Percentiles rank a stretch among this genome's conserved stretches.
phyloP scores from a whole-genome alignment of 768 basidiomycete species.

The Melanogaster broomeanus region DNA sequence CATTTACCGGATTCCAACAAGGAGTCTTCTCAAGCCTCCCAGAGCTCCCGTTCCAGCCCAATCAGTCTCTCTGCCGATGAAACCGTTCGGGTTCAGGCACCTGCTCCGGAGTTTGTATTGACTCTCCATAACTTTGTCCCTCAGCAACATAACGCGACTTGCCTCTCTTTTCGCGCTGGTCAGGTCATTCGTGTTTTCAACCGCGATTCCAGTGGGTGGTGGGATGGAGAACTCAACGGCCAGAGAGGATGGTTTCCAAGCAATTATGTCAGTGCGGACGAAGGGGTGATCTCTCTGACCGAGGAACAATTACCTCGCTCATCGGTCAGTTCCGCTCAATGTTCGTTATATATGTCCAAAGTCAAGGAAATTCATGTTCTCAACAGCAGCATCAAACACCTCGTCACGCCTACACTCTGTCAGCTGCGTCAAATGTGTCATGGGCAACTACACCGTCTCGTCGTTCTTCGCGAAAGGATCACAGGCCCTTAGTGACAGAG shows the following conservation, averaged over 20 bases:
- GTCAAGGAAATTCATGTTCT: slow-evolving; percentile 5
- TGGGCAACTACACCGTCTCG: slow-evolving; percentile 51
- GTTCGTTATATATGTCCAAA: neutral
- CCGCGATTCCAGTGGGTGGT: slow-evolving; percentile 90
- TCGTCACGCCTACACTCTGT: slow-evolving; percentile 53
- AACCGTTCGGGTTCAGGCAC: slow-evolving; percentile 41
- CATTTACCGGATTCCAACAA: slow-evolving; percentile 36
- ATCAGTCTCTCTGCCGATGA: slow-evolving; percentile 48
- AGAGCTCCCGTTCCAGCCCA: slow-evolving; percentile 34
- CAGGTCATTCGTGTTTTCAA: slow-evolving; percentile 92
- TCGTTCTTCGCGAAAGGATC: slow-evolving; percentile 38
- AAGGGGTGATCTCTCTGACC: slow-evolving; percentile 48
- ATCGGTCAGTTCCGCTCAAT: slow-evolving; percentile 37
- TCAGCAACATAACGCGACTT: slow-evolving; percentile 70
- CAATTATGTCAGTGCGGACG: slow-evolving; percentile 84
- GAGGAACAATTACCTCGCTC: slow-evolving; percentile 56
- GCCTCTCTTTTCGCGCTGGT: slow-evolving; percentile 86
- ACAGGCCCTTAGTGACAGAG: slow-evolving; percentile 47
- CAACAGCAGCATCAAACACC: slow-evolving; percentile 33
- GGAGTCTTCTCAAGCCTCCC: slow-evolving; percentile 26
- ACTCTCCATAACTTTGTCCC: slow-evolving; percentile 92
- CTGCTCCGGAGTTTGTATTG: slow-evolving; percentile 70
- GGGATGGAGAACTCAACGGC: slow-evolving; percentile 94
- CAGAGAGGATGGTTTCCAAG: slow-evolving; percentile 97
- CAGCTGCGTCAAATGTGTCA: slow-evolving; percentile 52